phyloP scores from a whole-genome alignment of 2,329 filamentous ascomycete species.

The Byssoonygena ceratinophila region DNA sequence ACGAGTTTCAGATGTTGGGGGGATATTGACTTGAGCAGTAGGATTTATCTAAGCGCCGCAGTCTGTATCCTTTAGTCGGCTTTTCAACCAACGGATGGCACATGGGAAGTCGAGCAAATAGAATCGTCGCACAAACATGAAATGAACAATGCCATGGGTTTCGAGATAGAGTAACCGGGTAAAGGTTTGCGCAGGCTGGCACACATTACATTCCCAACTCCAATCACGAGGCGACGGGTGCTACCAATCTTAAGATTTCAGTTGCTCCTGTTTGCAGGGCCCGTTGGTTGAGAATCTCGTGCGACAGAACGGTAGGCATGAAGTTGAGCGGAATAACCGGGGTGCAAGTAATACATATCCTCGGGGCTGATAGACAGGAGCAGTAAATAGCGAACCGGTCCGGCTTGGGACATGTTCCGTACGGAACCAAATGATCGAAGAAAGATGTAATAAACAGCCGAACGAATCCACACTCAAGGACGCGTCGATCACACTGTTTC shows the following conservation, averaged over 20 bases:
- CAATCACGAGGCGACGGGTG: too few species aligned
- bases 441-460: background rate
- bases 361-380: too few species aligned
- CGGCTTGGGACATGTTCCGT: background rate
- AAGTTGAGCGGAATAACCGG: background rate
- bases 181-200: too few species aligned
- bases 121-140: too few species aligned
- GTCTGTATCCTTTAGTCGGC: background rate
- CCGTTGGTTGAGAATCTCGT: background rate
- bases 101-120: background rate
- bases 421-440: background rate
- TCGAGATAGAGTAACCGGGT: too few species aligned
- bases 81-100: background rate
- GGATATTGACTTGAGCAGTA: background rate
- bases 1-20: background rate
- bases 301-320: background rate
- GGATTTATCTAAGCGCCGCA: background rate
- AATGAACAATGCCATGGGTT: too few species aligned
- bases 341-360: too few species aligned
- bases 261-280: too few species aligned
- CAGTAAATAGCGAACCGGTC: background rate
- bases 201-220: too few species aligned
- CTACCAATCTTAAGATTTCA: too few species aligned
- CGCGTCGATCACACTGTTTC: background rate
- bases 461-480: background rate